Evolutionary conservation across 495 filamentous ascomycete genomes (phyloP), one percentile per base, ranked within the genome.

Genomic region (Xylaria flabelliformis): DNA sequence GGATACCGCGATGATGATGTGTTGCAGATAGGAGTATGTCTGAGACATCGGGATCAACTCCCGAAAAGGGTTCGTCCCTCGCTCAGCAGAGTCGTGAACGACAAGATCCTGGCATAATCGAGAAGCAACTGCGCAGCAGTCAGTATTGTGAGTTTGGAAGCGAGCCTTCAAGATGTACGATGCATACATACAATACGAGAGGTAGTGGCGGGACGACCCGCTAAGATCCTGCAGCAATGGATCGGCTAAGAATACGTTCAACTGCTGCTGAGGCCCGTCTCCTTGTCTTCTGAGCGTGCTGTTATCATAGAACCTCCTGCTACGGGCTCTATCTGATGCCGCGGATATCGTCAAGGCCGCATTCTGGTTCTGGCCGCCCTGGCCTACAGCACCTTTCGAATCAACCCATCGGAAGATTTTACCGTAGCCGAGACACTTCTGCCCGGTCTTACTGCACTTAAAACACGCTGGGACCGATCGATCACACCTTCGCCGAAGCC

Each of bases 401-500:
- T 80, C 76, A 36, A 82, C 76, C 83, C 83, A 86, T 32, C 81
- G 80, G 51, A 83, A 79, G 51, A 84, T 62, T 50, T 76, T 76
- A 58, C 78, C 82, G 73, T 85, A 85, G 19, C 83, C 83, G 64
- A 83, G 81, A 77, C 84, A 86, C 36, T 80, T 80, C 79, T 86
- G 83, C 46, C 85, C 83, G 32, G 83, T 72, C 59, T 78, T 80
- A 36, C 81, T 80, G 74, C 83, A 86, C 64, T 87, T 86, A 64
- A 82, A 78, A 67, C 88, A 90, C 64, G 78, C 73, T 0, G 88
- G 82, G 0, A 81, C 74, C 1, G 85, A 86, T 42, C 82, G 82
- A 70, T 90, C 88, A 73, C 88, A 90, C 61, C 86, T 84, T 12
- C 86, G 81, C 26, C 85, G 84, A 69, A 85, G 84, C 1, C 80